These are phyloP conservation scores for Cyclotella kingstonii DNA, from an alignment of 108 stramenopile genomes.

Conservation along the genomic window DNA sequence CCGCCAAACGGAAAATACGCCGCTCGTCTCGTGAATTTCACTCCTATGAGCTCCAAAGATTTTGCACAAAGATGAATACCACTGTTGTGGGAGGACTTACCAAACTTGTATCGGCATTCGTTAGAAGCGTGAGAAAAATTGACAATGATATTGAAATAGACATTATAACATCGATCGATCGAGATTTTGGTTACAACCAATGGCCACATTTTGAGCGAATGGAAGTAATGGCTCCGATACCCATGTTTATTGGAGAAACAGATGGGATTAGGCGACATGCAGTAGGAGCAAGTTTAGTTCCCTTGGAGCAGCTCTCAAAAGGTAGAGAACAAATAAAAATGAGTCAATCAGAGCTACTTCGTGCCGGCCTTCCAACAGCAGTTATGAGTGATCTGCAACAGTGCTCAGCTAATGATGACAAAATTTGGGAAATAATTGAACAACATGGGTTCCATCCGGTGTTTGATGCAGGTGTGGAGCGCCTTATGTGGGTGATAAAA, in stretches of 20 bases:
- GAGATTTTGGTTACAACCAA: constrained; percentile 63
- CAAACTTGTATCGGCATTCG: constrained; percentile 57
- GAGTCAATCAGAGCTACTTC: constrained; percentile 13
- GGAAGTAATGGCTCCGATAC: constrained; percentile 50
- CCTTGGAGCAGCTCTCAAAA: constrained; percentile 5
- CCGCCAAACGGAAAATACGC: constrained; percentile 42
- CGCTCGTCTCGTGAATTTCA: constrained; percentile 18
- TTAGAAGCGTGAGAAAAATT: background rate
- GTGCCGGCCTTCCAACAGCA: constrained; percentile 21
- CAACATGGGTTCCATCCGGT: constrained; percentile 28
- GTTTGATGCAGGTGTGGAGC: constrained; percentile 51
- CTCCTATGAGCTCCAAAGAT: constrained; percentile 68
- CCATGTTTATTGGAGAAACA: constrained; percentile 46
- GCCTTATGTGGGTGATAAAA: constrained; percentile 17
- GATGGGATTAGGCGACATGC: constrained; percentile 39
- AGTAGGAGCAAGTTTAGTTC: constrained; percentile 26
- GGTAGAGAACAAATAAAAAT: too few species aligned
- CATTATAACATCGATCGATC: constrained; percentile 69
- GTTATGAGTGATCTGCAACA: background rate
- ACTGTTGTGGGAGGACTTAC: constrained; percentile 63
- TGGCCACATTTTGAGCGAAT: constrained; percentile 62
- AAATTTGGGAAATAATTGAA: constrained; percentile 22
- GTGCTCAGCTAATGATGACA: background rate
- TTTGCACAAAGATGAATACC: constrained; percentile 47
- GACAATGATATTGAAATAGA: constrained; percentile 27